Conservation (phyloP, 139 green algal species). For the Protoeuglena noctilucae region DNA sequence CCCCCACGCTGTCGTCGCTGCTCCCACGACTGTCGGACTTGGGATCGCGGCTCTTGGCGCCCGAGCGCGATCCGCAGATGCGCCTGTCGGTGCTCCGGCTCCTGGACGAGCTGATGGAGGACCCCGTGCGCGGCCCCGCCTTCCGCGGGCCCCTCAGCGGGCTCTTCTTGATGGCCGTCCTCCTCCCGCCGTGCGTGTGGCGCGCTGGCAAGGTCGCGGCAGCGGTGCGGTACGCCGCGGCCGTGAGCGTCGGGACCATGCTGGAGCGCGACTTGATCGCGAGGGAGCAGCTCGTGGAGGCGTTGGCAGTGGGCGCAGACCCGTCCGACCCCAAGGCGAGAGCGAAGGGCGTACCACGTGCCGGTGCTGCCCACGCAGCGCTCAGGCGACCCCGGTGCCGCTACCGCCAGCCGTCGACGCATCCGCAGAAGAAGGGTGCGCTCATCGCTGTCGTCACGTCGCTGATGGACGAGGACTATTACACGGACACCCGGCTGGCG, state of each 20-base stretch:
- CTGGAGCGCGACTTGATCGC: constrained; percentile 17
- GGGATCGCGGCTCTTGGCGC: background rate
- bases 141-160: constrained; percentile 5
- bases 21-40: constrained; percentile 14
- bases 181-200: constrained; percentile 58
- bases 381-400: no score
- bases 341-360: no score
- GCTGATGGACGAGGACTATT: constrained; percentile 71
- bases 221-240: constrained; percentile 42
- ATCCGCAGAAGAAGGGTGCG: no score
- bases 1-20: constrained; percentile 11
- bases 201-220: constrained; percentile 47
- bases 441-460: constrained; percentile 49
- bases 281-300: constrained; percentile 1
- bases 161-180: constrained; percentile 22
- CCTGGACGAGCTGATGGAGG: constrained; percentile 43
- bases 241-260: constrained; percentile 37
- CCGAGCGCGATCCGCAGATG: constrained; percentile 25
- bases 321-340: no score
- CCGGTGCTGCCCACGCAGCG: no score
- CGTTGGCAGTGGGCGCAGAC: background rate
- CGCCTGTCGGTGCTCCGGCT: constrained; percentile 30
- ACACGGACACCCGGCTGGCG: constrained; percentile 41
- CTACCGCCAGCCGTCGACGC: no score
- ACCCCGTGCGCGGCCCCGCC: constrained; percentile 9